phyloP scores from a whole-genome alignment of 2,329 filamentous ascomycete species.

The Dactylellina sp. region DNA sequence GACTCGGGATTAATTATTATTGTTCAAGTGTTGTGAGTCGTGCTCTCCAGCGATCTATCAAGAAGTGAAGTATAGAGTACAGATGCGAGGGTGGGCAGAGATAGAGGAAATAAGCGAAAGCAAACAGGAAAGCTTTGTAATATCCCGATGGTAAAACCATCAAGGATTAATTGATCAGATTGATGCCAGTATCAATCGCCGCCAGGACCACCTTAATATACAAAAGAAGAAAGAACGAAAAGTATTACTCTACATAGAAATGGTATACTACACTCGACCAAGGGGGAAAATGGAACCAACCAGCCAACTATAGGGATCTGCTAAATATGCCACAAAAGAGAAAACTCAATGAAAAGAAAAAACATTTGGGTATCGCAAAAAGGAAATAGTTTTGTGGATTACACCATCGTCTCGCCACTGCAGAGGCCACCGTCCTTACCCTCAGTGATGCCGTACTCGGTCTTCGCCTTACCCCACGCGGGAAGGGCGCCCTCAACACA shows the following conservation, averaged over 20 bases:
- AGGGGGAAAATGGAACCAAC: no score
- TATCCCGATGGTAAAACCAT: not conserved
- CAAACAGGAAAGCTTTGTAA: slow-evolving; percentile 24
- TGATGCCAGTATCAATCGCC: slow-evolving; percentile 11
- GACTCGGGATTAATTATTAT: slow-evolving; percentile 31
- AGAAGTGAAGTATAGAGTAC: slow-evolving; percentile 26
- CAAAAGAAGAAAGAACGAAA: slow-evolving; percentile 10
- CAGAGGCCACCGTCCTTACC: slow-evolving; percentile 51
- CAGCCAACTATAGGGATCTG: slow-evolving; percentile 3
- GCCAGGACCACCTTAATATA: slow-evolving; percentile 29
- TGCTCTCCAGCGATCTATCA: slow-evolving; percentile 41
- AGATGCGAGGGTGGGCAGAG: not conserved
- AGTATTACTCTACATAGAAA: slow-evolving; percentile 37
- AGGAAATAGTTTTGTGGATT: slow-evolving; percentile 4
- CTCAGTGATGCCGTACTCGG: slow-evolving; percentile 49
- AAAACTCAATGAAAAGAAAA: slow-evolving; percentile 16
- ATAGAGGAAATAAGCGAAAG: slow-evolving; percentile 9
- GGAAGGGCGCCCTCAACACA: slow-evolving; percentile 41
- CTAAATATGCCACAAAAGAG: slow-evolving; percentile 27
- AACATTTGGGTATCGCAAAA: slow-evolving; percentile 35
- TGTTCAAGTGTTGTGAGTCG: slow-evolving; percentile 11
- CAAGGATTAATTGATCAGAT: slow-evolving; percentile 14
- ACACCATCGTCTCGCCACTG: slow-evolving; percentile 29
- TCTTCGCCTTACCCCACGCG: slow-evolving; percentile 39
- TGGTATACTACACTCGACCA: not conserved